Evolutionary conservation across 164 flowering plant species (phyloP), one percentile per base, ranked within the genome.

Genomic region (Sextonia rubra): DNA sequence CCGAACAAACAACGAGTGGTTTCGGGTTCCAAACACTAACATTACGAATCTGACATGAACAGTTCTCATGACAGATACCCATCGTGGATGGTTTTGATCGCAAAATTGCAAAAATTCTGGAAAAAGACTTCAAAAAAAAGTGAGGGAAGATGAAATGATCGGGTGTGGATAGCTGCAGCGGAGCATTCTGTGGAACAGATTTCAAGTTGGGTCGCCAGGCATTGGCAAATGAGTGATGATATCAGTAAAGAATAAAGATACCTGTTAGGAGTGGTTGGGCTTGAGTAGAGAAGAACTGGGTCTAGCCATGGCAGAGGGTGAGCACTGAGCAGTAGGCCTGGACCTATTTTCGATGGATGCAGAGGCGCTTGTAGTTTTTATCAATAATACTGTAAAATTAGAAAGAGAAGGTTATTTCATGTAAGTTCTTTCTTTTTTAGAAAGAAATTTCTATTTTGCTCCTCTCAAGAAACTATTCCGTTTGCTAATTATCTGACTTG

Each of bases 281-380:
- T 88, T 88, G 88, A 90, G 87, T n/a, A n/a, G 83, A 75, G 68
- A 74, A 81, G 83, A 87, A 82, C 44, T 86, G 88, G 8, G 85
- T 80, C n/a, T 82, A 80, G 69, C 70, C 74, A 66, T 86, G 86
- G 69, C 94, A 94, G 2, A 80, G 81, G 17, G 87, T 72, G 52
- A 82, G 60, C n/a, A n/a, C n/a, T n/a, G n/a, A n/a, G 72, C 88
- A 82, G 64, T 72, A 82, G 65, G 87, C 77, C 76, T 91, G 92
- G 66, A 89, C 83, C 73, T 91, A 92, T 71, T 87, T 83, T 37
- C 89, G 82, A 75, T 91, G 93, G 58, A n/a, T n/a, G n/a, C 73
- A 77, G 37, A 88, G 85, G 60, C 76, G 77, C 47, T 29, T 82
- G 85, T 86, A 85, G 63, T 74, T 86, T 23, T 74, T n/a, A n/a